These are phyloP conservation scores for Eucalyptus sp. DNA, from an alignment of 345 rosid species.

Conservation along the genomic window DNA sequence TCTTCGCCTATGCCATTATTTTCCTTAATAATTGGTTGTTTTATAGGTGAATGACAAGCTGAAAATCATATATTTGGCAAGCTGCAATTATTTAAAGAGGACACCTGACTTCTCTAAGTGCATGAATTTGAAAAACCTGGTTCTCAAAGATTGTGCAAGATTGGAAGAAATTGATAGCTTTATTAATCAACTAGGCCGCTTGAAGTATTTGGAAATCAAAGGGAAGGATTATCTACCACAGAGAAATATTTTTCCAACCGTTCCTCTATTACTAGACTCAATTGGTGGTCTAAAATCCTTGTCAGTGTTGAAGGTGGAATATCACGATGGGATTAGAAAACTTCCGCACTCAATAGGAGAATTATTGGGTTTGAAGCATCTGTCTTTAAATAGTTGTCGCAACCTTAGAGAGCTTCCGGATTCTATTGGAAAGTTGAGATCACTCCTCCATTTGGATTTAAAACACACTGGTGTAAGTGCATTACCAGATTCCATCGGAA, in stretches of 20 bases:
- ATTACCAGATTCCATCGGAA: background rate
- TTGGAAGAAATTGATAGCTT: background rate
- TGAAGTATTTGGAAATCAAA: background rate
- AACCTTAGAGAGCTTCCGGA: background rate
- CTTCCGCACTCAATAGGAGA: background rate
- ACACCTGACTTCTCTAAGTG: background rate
- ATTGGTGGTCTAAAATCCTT: background rate
- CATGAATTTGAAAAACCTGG: background rate
- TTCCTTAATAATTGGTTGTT: background rate
- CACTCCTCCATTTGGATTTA: background rate
- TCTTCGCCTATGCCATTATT: background rate
- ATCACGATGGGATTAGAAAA: rapidly evolving
- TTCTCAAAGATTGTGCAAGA: background rate
- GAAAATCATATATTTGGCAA: background rate
- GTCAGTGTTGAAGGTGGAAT: rapidly evolving
- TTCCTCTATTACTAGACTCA: background rate
- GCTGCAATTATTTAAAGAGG: background rate
- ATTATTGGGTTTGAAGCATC: background rate
- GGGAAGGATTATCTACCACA: rapidly evolving
- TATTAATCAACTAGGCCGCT: background rate
- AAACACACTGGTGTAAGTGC: rapidly evolving
- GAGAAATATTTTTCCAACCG: too few species aligned
- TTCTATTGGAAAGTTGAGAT: background rate
- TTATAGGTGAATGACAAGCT: background rate
- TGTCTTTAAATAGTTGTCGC: background rate